A percentile compares a stretch with the other conserved stretches of the same genome.
phyloP scores from a whole-genome alignment of 2,329 filamentous ascomycete species.

The Colletotrichum abscissum region DNA sequence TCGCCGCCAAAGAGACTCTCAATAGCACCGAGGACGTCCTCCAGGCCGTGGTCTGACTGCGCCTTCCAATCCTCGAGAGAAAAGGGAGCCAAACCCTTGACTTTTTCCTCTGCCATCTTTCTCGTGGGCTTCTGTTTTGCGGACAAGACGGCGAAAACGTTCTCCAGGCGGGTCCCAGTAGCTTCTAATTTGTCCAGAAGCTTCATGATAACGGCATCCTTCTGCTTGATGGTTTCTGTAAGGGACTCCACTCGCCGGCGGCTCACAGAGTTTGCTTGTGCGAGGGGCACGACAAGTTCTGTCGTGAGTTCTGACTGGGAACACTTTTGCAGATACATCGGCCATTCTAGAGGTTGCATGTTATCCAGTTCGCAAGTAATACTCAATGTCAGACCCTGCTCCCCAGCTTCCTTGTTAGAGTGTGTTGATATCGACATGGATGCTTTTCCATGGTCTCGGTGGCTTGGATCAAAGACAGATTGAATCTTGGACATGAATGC shows the following conservation, averaged over 20 bases:
- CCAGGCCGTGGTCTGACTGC: constrained; percentile 38
- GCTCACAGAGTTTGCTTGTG: constrained; percentile 57
- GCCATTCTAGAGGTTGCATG: constrained; percentile 74
- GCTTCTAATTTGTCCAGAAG: constrained; percentile 66
- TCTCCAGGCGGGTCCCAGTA: constrained; percentile 62
- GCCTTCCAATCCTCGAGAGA: constrained; percentile 51
- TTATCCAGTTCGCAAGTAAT: constrained; percentile 73
- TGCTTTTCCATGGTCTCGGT: constrained; percentile 55
- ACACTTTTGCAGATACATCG: constrained; percentile 64
- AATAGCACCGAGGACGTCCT: constrained; percentile 52
- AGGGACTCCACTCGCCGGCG: constrained; percentile 56
- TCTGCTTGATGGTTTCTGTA: constrained; percentile 55
- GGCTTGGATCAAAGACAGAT: constrained; percentile 60
- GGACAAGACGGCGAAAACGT: constrained; percentile 63
- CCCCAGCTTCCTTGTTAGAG: constrained; percentile 47
- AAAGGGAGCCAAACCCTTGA: constrained; percentile 65
- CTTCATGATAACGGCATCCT: constrained; percentile 62
- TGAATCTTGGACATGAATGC: constrained; percentile 74
- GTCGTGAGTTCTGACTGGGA: constrained; percentile 55
- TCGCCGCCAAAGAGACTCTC: constrained; percentile 52
- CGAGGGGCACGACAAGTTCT: constrained; percentile 63
- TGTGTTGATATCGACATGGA: constrained; percentile 54
- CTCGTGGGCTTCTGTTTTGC: constrained; percentile 58
- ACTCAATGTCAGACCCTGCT: constrained; percentile 60
- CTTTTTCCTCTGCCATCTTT: constrained; percentile 56